Conservation (phyloP, 345 rosid genomes). For the Eucalyptus tenuipes region DNA sequence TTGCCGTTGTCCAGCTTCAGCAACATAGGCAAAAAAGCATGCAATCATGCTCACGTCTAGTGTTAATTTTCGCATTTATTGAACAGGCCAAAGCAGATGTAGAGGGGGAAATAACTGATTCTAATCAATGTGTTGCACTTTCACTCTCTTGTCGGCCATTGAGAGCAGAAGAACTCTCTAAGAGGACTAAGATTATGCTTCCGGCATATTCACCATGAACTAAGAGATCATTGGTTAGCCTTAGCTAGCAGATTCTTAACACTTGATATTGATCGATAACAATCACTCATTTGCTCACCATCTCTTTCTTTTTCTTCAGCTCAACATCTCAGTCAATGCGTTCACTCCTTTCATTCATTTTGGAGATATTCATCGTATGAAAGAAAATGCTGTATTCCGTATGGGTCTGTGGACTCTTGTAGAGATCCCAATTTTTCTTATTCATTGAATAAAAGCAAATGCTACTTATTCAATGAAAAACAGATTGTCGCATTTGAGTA, state of each 20-base stretch:
- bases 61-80: neutral
- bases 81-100: neutral
- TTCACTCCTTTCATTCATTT: neutral
- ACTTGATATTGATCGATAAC: neutral
- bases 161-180: neutral
- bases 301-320: neutral
- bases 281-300: neutral
- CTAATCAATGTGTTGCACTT: neutral
- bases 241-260: neutral
- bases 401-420: neutral
- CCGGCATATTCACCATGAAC: neutral
- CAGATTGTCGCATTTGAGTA: neutral
- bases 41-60: neutral
- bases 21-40: neutral
- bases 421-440: neutral
- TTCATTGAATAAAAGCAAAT: neutral
- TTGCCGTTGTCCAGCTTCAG: neutral
- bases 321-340: neutral
- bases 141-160: neutral
- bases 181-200: neutral
- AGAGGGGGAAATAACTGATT: neutral
- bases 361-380: neutral
- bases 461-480: neutral
- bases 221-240: neutral
- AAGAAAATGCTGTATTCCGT: neutral